These are phyloP conservation scores for Geotrichum klebahnii DNA, from an alignment of 1,139 yeast genomes.

Conservation along the genomic window DNA sequence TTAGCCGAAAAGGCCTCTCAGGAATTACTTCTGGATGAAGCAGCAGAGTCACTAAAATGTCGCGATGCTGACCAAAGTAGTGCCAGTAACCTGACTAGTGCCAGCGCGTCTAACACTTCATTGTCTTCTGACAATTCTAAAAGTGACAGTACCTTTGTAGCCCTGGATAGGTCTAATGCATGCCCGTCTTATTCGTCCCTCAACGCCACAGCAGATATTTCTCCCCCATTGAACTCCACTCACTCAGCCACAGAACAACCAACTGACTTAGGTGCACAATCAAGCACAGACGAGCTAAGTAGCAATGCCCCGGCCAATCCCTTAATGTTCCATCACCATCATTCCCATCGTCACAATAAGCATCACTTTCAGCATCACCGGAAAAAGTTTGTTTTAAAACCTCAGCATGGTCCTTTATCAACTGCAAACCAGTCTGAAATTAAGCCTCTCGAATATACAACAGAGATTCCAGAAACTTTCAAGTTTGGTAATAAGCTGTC, in stretches of 20 bases:
- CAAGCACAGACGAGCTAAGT: too few relatives aligned
- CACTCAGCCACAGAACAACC: background rate
- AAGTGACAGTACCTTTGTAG: background rate
- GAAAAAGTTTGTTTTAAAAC: slow-evolving; percentile 14
- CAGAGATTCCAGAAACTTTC: slow-evolving; percentile 84
- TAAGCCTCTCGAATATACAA: slow-evolving; percentile 64
- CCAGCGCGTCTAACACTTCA: background rate
- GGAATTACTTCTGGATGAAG: background rate
- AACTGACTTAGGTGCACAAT: too few relatives aligned
- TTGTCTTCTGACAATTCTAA: background rate
- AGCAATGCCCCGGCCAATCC: too few relatives aligned
- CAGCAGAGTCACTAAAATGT: background rate
- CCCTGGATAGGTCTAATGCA: background rate
- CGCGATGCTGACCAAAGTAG: background rate
- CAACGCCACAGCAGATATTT: slow-evolving; percentile 6
- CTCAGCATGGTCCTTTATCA: slow-evolving; percentile 1
- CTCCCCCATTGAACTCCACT: background rate
- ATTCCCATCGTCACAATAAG: too few relatives aligned
- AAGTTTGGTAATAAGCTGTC: slow-evolving; percentile 42
- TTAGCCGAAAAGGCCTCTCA: background rate
- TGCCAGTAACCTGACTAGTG: background rate
- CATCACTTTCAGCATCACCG: too few relatives aligned
- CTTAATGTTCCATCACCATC: too few relatives aligned
- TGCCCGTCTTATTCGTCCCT: slow-evolving; percentile 9
- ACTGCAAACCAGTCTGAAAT: slow-evolving; percentile 25